Percentiles rank a stretch among this genome's conserved stretches.
phyloP scores from a whole-genome alignment of 2,329 filamentous ascomycete genomes.

The Botrytis porri region DNA sequence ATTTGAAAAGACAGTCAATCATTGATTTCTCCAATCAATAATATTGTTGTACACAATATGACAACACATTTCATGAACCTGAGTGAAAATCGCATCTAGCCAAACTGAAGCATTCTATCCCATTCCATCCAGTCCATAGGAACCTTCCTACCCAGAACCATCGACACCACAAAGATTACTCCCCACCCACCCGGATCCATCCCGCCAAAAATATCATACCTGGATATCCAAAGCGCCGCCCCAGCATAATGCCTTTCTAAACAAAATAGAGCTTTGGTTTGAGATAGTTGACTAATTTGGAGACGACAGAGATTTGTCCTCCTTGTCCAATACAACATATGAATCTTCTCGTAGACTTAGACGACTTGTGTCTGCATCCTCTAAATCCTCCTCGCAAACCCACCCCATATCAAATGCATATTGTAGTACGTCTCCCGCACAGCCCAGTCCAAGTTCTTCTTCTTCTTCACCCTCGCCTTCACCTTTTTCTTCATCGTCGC shows the following conservation, averaged over 20 bases:
- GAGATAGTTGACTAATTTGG: not conserved
- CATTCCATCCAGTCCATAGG: not conserved
- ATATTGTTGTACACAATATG: not conserved
- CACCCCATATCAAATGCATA: constrained; percentile 28
- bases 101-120: not conserved
- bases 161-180: not conserved
- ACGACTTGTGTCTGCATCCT: not conserved
- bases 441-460: not conserved
- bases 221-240: not conserved
- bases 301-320: not conserved
- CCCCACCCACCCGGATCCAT: not conserved
- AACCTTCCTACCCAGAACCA: not conserved
- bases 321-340: not conserved
- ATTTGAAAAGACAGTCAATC: too few species aligned
- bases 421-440: constrained; percentile 28
- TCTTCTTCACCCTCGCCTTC: not conserved
- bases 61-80: not conserved
- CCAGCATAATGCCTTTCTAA: not conserved
- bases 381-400: constrained; percentile 28
- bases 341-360: not conserved
- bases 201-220: not conserved
- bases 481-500: not conserved
- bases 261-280: not conserved
- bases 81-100: not conserved
- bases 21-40: too few species aligned